Base-by-base conservation (phyloP, 2,329 filamentous ascomycete species). In the Neodidymelliopsis sp. region DNA sequence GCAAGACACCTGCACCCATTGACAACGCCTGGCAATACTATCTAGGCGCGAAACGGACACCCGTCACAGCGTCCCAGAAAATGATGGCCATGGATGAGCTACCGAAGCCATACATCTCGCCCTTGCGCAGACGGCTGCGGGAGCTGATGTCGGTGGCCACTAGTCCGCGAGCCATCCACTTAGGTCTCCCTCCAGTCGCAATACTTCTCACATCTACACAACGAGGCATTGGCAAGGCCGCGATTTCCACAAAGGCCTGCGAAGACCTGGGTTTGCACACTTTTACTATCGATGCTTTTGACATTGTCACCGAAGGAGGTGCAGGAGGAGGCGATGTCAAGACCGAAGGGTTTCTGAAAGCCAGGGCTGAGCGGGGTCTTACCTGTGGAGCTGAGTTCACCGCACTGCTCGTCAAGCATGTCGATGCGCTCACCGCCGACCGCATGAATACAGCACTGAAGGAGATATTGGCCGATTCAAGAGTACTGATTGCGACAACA, bases 171-270 rank as follows among this genome's bases (percentile, higher is more conserved):
- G 93, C 94, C 1, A 86, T 96, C 33, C 89, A 93, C 63, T 79
- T 97, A 2, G 88, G 89, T 31, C 87, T 97, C 75, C 91, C 93
- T 2, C 90, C 94, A 0, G 81, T 97, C 12, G 91, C 92, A 1
- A 88, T 99, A 25, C 80, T 99, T 3, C 78, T 99, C 6, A 89
- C 90, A 1, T 97, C 94, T 1, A 95, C 91, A 2, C 94, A 99
- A 72, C 85, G 94, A 33, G 90, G 90, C 53, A 96, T 97, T 60
- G 94, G 94, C 38, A 99, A 99, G 71, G 81, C 89, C n/a, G 89
- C 87, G 2, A 76, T 91, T 16, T 90, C 90, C 0, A 81, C 79
- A 1, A 83, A 84, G 31, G 91, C 92, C 4, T 96, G 91, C 70
- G 83, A 88, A 2, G 93, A 97, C 63, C 87, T 97, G 54, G 94